Evolutionary conservation across 495 filamentous ascomycete genomes (phyloP).

Genomic region (Amorphotheca resinae): DNA sequence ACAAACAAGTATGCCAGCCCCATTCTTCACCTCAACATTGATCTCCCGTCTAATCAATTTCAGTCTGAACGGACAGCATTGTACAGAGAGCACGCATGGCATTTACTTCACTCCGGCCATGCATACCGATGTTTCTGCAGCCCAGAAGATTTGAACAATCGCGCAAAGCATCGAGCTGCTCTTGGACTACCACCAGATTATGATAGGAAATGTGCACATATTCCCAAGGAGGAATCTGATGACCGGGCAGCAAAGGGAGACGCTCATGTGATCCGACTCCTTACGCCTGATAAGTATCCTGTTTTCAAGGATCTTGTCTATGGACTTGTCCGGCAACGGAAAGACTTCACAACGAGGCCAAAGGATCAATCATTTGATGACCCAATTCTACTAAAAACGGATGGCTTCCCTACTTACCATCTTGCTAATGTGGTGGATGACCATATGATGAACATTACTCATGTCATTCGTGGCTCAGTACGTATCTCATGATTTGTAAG

Average conservation of each 20-base stretch:
- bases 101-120: conserved; percentile 54
- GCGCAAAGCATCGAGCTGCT: conserved; percentile 45
- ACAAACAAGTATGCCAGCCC: conserved; percentile 53
- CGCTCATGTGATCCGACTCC: conserved; percentile 65
- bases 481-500: conserved; percentile 17
- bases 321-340: conserved; percentile 40
- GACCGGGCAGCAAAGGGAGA: conserved; percentile 55
- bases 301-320: conserved; percentile 67
- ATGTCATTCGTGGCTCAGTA: conserved; percentile 81
- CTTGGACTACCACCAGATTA: conserved; percentile 55
- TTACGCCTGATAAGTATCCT: conserved; percentile 44
- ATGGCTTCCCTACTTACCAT: conserved; percentile 90
- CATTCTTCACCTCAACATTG: neutral
- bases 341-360: neutral
- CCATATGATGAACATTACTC: conserved; percentile 85
- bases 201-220: conserved; percentile 59
- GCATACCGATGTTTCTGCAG: conserved; percentile 94
- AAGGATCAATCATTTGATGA: conserved; percentile 44
- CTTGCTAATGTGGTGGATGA: conserved; percentile 96
- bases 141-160: conserved; percentile 49
- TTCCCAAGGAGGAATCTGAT: conserved; percentile 56
- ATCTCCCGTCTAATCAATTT: conserved; percentile 11
- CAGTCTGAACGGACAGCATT: conserved; percentile 69
- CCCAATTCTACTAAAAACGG: conserved; percentile 77
- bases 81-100: conserved; percentile 60